Evolutionary conservation across 208 protist genomes (phyloP), one percentile per base, ranked within the genome.

Genomic region (Blastocrithidia nonstop): DNA sequence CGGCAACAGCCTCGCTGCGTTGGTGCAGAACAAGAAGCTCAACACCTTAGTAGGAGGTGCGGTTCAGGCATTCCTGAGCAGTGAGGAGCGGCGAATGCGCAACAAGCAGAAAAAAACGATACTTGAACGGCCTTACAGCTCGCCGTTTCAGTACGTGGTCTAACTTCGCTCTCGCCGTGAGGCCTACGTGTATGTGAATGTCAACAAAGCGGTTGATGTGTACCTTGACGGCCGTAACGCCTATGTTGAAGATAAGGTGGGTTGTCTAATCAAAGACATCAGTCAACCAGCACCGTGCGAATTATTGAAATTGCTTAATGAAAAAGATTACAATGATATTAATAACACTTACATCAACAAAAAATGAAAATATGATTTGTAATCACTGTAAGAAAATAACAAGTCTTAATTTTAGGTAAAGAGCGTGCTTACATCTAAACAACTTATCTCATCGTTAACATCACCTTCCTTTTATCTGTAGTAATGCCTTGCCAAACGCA

Each of bases 11-110:
- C 50, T 95, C 11, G 40, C 57, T 6, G 62, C 68, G 3, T 51
- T 96, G 6, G 43, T 94, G 44, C 75, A 94, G 54, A 95, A 95
- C 54, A 71, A 69, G 35, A 66, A 60, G n/a, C 54, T 94, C 24
- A 88, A 82, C 48, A 45, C 72, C 6, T 64, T 96, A 26, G 74
- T 95, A 9, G 91, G 91, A 21, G 91, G 88, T n/a, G 57, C 78
- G 4, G 74, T 79, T 6, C 63, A 88, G 26, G 86, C 88, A 7
- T 95, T 89, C 44, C 61, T 96, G 23, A 78, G 77, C 61, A 89
- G 94, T 61, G 70, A 88, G 42, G 80, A 88, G 54, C 61, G 66
- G 3, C 53, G 71, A 0, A 49, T 85, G 41, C 66, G 78, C 24
- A 82, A 87, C 48, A 82, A 80, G 47, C 46, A 45, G 35, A 85